phyloP scores from a whole-genome alignment of 163 green algal genomes.

The Chloromonas sp. region DNA sequence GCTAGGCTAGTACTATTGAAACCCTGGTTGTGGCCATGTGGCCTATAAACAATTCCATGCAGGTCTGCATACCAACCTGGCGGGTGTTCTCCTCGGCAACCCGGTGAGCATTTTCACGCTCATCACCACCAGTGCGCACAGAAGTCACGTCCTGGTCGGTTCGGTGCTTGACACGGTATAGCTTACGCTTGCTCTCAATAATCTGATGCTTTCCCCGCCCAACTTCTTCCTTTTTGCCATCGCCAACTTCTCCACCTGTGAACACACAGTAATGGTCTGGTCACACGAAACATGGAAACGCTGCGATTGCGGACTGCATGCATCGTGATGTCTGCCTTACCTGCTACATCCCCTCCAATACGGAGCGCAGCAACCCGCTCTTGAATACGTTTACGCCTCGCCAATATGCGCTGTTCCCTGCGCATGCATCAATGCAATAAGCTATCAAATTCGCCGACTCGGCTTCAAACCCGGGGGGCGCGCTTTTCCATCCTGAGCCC shows the following conservation, averaged over 20 bases:
- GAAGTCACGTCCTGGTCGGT: conserved; percentile 47
- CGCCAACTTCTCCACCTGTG: conserved; percentile 41
- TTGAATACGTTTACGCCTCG: conserved; percentile 51
- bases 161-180: conserved; percentile 45
- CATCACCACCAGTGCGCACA: conserved; percentile 45
- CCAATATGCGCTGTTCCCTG: conserved; percentile 37
- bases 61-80: conserved; percentile 27
- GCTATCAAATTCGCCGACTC: too few relatives aligned
- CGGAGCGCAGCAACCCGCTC: conserved; percentile 45
- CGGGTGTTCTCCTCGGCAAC: conserved; percentile 48
- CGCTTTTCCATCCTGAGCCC: too few relatives aligned
- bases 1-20: neutral
- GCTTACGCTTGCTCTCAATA: conserved; percentile 41
- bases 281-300: neutral
- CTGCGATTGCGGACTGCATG: neutral
- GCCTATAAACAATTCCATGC: neutral
- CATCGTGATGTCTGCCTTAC: conserved; percentile 12
- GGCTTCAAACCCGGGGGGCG: too few relatives aligned
- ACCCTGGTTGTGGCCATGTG: neutral
- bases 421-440: neutral
- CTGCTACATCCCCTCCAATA: conserved; percentile 34
- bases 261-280: neutral
- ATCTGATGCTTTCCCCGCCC: conserved; percentile 52
- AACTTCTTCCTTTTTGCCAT: conserved; percentile 46
- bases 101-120: conserved; percentile 44